Conservation (phyloP, 2,329 filamentous ascomycete genomes). For the Cladophialophora chaetospira region DNA sequence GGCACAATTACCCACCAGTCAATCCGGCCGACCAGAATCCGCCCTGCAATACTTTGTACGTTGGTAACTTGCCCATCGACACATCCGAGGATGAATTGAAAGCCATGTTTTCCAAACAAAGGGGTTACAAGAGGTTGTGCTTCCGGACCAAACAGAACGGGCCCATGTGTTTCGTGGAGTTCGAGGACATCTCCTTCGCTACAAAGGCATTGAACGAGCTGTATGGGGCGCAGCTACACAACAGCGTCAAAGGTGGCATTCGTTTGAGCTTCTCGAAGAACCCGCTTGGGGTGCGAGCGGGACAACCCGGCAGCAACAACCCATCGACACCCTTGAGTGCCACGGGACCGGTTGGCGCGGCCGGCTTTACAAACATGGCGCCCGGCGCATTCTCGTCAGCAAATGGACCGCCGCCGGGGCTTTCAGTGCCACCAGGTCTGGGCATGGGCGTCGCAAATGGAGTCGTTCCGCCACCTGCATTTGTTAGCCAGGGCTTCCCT, state of each 20-base stretch:
- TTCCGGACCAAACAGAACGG: constrained; percentile 94
- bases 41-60: constrained; percentile 95
- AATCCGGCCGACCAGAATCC: constrained; percentile 97
- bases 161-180: constrained; percentile 98
- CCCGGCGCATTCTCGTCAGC: constrained; percentile 66
- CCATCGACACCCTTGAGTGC: constrained; percentile 54
- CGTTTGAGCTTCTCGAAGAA: constrained; percentile 97
- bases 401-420: constrained; percentile 78
- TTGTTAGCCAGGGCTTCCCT: constrained; percentile 30
- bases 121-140: constrained; percentile 92
- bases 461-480: constrained; percentile 14
- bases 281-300: constrained; percentile 84
- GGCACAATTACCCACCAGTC: constrained; percentile 76
- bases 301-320: constrained; percentile 60
- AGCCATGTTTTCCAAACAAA: constrained; percentile 85
- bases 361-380: constrained; percentile 58
- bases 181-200: constrained; percentile 88
- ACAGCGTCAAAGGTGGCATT: constrained; percentile 92
- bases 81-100: constrained; percentile 96
- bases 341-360: constrained; percentile 57
- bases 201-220: constrained; percentile 88
- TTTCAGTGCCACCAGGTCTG: constrained; percentile 74
- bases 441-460: constrained; percentile 41
- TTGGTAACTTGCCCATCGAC: constrained; percentile 91
- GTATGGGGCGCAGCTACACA: constrained; percentile 83